These are phyloP conservation scores for Dioscorea cayenensis DNA, from an alignment of 116 monocot genomes.

Conservation along the genomic window DNA sequence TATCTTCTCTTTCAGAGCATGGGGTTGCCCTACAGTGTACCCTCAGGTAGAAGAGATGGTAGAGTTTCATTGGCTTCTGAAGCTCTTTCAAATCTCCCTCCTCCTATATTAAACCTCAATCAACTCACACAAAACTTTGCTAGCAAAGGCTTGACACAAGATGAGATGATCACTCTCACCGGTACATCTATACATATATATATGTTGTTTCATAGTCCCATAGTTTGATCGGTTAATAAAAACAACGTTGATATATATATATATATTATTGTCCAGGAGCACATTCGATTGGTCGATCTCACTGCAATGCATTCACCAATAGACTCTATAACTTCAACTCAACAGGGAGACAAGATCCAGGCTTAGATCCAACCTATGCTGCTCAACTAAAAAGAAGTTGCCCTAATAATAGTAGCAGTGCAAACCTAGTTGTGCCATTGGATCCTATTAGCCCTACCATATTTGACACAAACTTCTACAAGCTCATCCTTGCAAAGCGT, in stretches of 20 bases:
- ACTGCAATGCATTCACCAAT: conserved; percentile 21
- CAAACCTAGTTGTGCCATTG: not conserved
- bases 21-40: conserved; percentile 35
- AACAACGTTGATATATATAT: not conserved
- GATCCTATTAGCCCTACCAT: not conserved
- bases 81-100: conserved; percentile 33
- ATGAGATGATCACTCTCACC: conserved; percentile 71
- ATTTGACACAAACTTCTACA: conserved; percentile 34
- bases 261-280: conserved; percentile 3
- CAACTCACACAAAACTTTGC: conserved; percentile 43
- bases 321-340: conserved; percentile 23
- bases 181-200: conserved; percentile 11
- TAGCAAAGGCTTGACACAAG: conserved; percentile 43
- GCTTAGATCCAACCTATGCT: conserved; percentile 15
- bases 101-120: conserved; percentile 20
- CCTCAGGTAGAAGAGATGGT: conserved; percentile 67
- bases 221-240: not conserved
- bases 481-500: conserved; percentile 2
- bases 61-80: conserved; percentile 41
- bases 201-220: not conserved
- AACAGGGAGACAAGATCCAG: conserved; percentile 17
- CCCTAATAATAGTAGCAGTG: not conserved
- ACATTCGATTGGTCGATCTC: conserved; percentile 22
- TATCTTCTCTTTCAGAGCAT: conserved; percentile 13
- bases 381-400: conserved; percentile 14